These are phyloP conservation scores for Penicillium fimorum DNA, from an alignment of 495 filamentous ascomycete genomes.

Conservation along the genomic window DNA sequence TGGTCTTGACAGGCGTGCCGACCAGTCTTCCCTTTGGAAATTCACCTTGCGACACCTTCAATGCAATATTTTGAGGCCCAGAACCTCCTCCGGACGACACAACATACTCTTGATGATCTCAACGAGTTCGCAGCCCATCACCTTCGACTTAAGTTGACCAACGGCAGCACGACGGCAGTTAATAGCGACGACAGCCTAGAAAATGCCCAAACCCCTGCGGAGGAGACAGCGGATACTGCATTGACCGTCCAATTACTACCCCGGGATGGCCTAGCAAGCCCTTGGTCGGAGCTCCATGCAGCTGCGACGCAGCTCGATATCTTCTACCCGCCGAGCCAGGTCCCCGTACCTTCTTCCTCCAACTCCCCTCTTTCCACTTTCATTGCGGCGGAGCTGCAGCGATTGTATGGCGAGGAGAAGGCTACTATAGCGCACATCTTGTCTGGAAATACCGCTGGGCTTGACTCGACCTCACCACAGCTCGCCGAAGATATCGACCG, in stretches of 20 bases:
- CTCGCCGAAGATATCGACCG: constrained; percentile 53
- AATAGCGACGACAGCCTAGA: constrained; percentile 5
- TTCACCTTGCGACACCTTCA: constrained; percentile 69
- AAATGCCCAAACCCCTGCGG: constrained; percentile 1
- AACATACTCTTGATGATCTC: constrained; percentile 84
- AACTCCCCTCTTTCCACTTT: constrained; percentile 76
- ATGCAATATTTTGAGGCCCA: constrained; percentile 68
- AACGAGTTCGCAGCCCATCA: constrained; percentile 94
- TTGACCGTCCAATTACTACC: constrained; percentile 68
- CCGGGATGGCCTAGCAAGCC: constrained; percentile 52
- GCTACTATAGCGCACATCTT: constrained; percentile 83
- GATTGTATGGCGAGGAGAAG: constrained; percentile 84
- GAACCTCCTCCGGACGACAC: constrained; percentile 76
- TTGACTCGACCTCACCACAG: constrained; percentile 43
- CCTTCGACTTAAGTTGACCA: constrained; percentile 69
- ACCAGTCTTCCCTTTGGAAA: constrained; percentile 81
- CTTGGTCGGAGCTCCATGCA: constrained; percentile 60
- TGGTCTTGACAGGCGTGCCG: constrained; percentile 65
- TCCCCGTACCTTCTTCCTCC: constrained; percentile 64
- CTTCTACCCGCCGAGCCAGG: constrained; percentile 72
- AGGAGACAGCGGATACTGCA: constrained; percentile 51
- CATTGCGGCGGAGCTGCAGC: constrained; percentile 74
- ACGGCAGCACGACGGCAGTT: constrained; percentile 30
- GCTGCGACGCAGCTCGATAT: constrained; percentile 74
- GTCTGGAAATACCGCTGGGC: constrained; percentile 41